Conservation (phyloP, 257 asterid genomes). For the Plantago ovata region DNA sequence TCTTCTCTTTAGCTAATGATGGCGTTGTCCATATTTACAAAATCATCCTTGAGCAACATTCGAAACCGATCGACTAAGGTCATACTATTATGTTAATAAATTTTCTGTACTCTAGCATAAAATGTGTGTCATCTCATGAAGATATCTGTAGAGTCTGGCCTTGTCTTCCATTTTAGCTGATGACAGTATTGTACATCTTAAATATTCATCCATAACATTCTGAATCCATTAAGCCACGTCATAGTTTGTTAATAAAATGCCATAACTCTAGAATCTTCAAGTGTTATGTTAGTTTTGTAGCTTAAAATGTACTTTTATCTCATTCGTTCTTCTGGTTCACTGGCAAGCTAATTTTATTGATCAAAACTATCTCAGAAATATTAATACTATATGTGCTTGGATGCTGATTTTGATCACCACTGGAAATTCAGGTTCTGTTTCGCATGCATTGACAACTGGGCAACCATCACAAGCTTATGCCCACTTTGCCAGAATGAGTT, state of each 20-base stretch:
- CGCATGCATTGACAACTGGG: conserved; percentile 99
- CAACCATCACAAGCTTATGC: conserved; percentile 90
- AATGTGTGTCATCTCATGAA: neutral
- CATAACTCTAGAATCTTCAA: conserved; percentile 2
- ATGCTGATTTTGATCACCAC: conserved; percentile 22
- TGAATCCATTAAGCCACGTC: neutral
- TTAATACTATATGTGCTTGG: conserved; percentile 8
- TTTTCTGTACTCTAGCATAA: neutral
- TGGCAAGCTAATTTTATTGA: neutral
- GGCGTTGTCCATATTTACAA: conserved; percentile 2
- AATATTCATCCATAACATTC: neutral
- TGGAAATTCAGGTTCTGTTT: conserved; percentile 92
- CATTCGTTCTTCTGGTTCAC: neutral
- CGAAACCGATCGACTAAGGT: neutral
- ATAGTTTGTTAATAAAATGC: conserved; percentile 7
- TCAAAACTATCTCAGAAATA: conserved; percentile 1
- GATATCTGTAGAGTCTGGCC: neutral
- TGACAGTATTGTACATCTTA: neutral
- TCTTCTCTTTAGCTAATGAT: conserved; percentile 11
- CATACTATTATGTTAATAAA: conserved; percentile 4
- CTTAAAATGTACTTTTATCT: conserved; percentile 12
- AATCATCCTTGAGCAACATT: neutral
- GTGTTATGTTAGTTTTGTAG: neutral
- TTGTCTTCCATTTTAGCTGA: conserved; percentile 7
- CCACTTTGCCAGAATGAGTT: conserved; percentile 98